phyloP scores from a whole-genome alignment of 1,284 basidiomycete species.

The Tetrapyrgos nigripes region DNA sequence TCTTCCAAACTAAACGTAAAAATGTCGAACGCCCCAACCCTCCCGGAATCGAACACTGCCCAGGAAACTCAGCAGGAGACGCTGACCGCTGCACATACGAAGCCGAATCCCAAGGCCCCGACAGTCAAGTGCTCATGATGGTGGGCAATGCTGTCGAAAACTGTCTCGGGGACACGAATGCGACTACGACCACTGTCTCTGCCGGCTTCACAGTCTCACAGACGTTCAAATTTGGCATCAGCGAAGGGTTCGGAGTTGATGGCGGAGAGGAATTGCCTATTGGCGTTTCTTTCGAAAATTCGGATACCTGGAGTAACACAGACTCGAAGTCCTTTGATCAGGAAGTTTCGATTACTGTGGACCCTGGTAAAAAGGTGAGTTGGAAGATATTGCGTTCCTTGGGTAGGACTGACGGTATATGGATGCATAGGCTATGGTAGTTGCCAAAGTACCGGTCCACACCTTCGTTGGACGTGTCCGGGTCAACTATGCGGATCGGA shows the following conservation, averaged over 20 bases:
- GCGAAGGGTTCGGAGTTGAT: neutral
- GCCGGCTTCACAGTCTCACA: neutral
- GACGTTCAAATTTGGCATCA: neutral
- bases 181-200: neutral
- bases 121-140: neutral
- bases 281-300: slow-evolving; percentile 1
- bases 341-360: neutral
- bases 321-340: neutral
- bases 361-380: slow-evolving; percentile 5
- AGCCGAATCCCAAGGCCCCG: neutral
- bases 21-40: slow-evolving; percentile 1
- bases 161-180: neutral
- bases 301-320: neutral
- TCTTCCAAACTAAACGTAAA: neutral
- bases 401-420: too few relatives aligned
- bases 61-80: neutral
- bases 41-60: neutral
- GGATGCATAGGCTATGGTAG: neutral
- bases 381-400: neutral
- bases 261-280: neutral
- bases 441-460: neutral
- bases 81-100: neutral
- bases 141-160: neutral
- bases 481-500: slow-evolving; percentile 1
- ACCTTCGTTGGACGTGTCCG: neutral